Percentiles rank a stretch among this genome's conserved stretches.
These are phyloP conservation scores for Rhynchosporium agropyri DNA, from an alignment of 2,329 filamentous ascomycete species.

Conservation along the genomic window DNA sequence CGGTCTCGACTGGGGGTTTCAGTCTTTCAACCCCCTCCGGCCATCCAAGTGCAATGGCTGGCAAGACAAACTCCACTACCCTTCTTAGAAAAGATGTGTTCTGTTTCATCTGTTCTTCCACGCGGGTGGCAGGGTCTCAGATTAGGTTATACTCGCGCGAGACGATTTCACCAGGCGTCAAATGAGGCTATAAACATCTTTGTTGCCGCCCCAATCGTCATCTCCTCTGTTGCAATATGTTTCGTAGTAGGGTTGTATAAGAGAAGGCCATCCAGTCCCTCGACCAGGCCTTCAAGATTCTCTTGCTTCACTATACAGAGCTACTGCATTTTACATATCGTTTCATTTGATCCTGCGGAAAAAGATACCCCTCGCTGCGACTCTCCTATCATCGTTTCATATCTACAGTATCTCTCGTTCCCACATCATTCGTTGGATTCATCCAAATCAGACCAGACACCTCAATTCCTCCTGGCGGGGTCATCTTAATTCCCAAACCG, in stretches of 20 bases:
- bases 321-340: constrained; percentile 28
- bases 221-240: constrained; percentile 27
- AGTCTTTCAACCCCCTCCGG: constrained; percentile 16
- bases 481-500: constrained; percentile 35
- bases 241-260: constrained; percentile 35
- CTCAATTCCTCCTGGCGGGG: constrained; percentile 37
- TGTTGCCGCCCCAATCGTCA: constrained; percentile 30
- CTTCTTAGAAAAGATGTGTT: constrained; percentile 18
- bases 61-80: constrained; percentile 10
- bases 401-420: constrained; percentile 28
- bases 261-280: constrained; percentile 34
- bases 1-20: constrained; percentile 19
- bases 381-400: constrained; percentile 32
- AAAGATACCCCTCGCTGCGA: constrained; percentile 32
- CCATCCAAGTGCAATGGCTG: constrained; percentile 11
- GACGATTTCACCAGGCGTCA: constrained; percentile 29
- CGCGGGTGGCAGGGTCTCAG: constrained; percentile 26
- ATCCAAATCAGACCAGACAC: constrained; percentile 6
- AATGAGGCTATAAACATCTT: constrained; percentile 36
- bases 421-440: constrained; percentile 30
- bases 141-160: constrained; percentile 29
- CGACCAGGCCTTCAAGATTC: constrained; percentile 26
- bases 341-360: neutral
- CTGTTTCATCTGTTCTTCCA: constrained; percentile 19
- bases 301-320: constrained; percentile 31